Percentiles rank a stretch among this genome's conserved stretches.
Evolutionary conservation across 495 filamentous ascomycete species (phyloP).

Genomic region (Thermothielavioides terrestris): DNA sequence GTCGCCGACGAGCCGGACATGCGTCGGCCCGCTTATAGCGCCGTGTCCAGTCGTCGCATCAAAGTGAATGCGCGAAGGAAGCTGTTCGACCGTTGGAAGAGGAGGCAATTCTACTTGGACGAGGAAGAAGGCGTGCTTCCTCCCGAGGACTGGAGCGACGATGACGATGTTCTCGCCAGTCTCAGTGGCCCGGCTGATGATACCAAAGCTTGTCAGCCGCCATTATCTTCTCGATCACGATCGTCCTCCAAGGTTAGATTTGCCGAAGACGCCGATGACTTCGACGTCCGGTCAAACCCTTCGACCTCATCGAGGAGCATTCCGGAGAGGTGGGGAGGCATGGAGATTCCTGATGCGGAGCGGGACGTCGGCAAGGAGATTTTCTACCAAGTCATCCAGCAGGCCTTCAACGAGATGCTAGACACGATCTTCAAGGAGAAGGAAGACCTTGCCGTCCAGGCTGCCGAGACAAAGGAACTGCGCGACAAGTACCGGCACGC

Average conservation of each 20-base stretch:
- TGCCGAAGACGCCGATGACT: conserved; percentile 64
- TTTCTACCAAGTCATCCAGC: conserved; percentile 79
- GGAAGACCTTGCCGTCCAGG: conserved; percentile 68
- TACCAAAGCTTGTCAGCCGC: conserved; percentile 34
- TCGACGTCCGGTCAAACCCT: conserved; percentile 64
- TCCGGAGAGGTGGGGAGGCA: conserved; percentile 76
- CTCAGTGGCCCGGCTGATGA: conserved; percentile 32
- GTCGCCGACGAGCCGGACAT: background rate
- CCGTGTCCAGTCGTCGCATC: conserved; percentile 4
- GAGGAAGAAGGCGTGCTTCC: conserved; percentile 63
- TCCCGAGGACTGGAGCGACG: conserved; percentile 57
- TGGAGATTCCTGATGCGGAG: conserved; percentile 73
- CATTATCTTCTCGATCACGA: conserved; percentile 58
- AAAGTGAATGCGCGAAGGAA: conserved; percentile 36
- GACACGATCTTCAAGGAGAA: conserved; percentile 73
- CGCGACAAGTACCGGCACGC: conserved; percentile 47
- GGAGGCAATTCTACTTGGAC: conserved; percentile 69
- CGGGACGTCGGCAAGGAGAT: conserved; percentile 79
- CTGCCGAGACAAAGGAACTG: conserved; percentile 51
- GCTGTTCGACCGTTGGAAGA: conserved; percentile 62
- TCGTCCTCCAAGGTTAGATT: conserved; percentile 83
- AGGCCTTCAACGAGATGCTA: conserved; percentile 86
- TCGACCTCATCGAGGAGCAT: conserved; percentile 73
- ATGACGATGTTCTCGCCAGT: conserved; percentile 47
- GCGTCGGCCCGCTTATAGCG: background rate